Evolutionary conservation across 306 rosid genomes (phyloP), one percentile per base, ranked within the genome.

Genomic region (Sicyos edulis): DNA sequence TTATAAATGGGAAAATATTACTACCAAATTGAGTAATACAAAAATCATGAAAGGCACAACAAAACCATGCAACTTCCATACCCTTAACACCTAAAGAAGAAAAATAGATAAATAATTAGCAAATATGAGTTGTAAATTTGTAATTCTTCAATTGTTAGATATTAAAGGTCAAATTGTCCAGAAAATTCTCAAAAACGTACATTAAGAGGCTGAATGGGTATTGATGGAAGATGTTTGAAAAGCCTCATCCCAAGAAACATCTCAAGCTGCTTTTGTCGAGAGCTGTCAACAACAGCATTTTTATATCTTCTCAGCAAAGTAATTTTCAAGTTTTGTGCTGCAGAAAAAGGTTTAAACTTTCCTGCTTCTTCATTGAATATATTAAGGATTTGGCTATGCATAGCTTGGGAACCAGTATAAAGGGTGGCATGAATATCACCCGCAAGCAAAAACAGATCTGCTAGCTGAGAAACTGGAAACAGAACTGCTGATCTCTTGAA

Each of bases 371-470:
- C 99, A 49, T 81, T 89, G 86, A 95, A 95, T 79, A 95, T 95
- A 87, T 87, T 91, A 58, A 95, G 99, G 63, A 95, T 95, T 81
- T 95, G 99, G 81, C 99, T 95, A 78, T 95, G 99, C 99, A 95
- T 95, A 69, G 99, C 99, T 85, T 87, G 86, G 15, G 99, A 95
- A 68, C 99, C 99, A n/a, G 99, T 91, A 81, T 95, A 95, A 84
- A 95, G 88, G 77, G 99, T 95, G 51, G 97, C 97, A 67, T 91
- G 99, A 85, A 89, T 89, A 83, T 95, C 99, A 69, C 99, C 99
- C 45, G 99, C 99, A 71, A 89, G 92, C 85, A 95, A 88, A 80
- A 95, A 95, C 77, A 95, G 80, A 78, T 95, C 99, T 37, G 99
- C 88, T 55, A 95, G 82, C 87, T 85, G 96, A 76, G 92, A 87